phyloP scores from a whole-genome alignment of 495 filamentous ascomycete genomes.

The Penicillium paxilli region DNA sequence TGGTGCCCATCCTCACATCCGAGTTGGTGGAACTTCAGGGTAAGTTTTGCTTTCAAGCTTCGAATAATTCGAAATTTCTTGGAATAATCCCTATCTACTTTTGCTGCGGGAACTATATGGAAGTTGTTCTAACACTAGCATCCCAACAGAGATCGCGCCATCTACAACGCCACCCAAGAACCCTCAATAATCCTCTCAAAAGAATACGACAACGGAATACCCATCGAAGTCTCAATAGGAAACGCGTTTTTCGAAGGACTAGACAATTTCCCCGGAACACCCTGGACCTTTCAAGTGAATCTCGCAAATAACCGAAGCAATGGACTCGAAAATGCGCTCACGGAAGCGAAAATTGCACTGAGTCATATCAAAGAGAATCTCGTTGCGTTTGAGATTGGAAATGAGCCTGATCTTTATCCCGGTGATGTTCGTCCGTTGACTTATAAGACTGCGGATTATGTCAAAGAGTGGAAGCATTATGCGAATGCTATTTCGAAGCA shows the following conservation, averaged over 20 bases:
- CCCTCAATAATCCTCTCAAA: constrained; percentile 13
- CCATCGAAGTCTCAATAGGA: constrained; percentile 12
- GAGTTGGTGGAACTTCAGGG: constrained; percentile 16
- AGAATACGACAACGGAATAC: constrained; percentile 13
- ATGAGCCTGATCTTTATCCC: constrained; percentile 19
- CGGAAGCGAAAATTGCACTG: constrained; percentile 9
- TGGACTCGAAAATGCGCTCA: constrained; percentile 12
- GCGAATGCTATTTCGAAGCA: constrained; percentile 15
- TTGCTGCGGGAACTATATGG: no score
- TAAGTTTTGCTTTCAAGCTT: not conserved
- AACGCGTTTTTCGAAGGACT: constrained; percentile 14
- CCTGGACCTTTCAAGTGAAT: constrained; percentile 19
- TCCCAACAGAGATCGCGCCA: constrained; percentile 10
- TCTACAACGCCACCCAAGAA: constrained; percentile 12
- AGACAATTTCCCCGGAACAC: constrained; percentile 16
- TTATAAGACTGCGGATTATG: constrained; percentile 12
- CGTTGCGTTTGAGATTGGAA: constrained; percentile 17
- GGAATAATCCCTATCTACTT: no score
- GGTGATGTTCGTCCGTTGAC: constrained; percentile 7
- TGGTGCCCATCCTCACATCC: constrained; percentile 11
- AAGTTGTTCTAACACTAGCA: not conserved
- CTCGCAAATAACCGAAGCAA: constrained; percentile 18
- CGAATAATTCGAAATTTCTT: no score
- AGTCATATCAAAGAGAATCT: constrained; percentile 15
- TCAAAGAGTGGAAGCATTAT: constrained; percentile 13